Base-by-base conservation (phyloP, 225 moss, liverwort and hornwort genomes). In the Antitrichia curtipendula region DNA sequence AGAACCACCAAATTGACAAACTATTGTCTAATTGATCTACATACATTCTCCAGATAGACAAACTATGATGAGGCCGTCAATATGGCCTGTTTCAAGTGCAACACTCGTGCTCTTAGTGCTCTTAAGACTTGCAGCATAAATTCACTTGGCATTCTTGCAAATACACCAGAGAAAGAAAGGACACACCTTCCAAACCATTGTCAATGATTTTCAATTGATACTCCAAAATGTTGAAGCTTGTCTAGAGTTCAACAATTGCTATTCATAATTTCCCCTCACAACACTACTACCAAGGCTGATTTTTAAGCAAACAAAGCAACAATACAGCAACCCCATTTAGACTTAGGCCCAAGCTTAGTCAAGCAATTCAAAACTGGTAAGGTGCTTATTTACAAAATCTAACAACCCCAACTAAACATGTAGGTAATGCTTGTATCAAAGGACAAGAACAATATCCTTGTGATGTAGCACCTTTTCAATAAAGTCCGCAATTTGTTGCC, bases 401-500 rank as follows among this genome's bases (percentile, higher is more conserved):
- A 82, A 34, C 36, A 36, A 57, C 34, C 57, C 84, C 47, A 78
- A 40, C n/a, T 31, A 40, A 36, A 58, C 77, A 69, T 65, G 38
- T 59, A 58, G 77, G 38, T 24, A 66, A 66, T 76, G 66, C 83
- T 58, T 32, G 59, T 77, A 83, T 87, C 87, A 91, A 63, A 82
- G 36, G 78, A 50, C 43, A 70, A 85, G 71, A 78, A 43, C 25
- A 52, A 72, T 73, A 65, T 89, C 89, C 56, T 91, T 80, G 62
- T 89, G 74, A 53, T 86, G 86, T 76, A 98, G 90, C 96, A 95
- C 94, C 82, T 92, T 85, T 15, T 88, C 88, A 57, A 98, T 95
- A 60, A 93, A 95, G 28, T 88, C 88, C 15, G 93, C 93, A 90
- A 98, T 95, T 72, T 94, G 87, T 56, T 94, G 88, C 87, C 98